Evolutionary conservation across 1,139 yeast genomes (phyloP), one percentile per base, ranked within the genome.

Genomic region (Yamadazyma oceani): DNA sequence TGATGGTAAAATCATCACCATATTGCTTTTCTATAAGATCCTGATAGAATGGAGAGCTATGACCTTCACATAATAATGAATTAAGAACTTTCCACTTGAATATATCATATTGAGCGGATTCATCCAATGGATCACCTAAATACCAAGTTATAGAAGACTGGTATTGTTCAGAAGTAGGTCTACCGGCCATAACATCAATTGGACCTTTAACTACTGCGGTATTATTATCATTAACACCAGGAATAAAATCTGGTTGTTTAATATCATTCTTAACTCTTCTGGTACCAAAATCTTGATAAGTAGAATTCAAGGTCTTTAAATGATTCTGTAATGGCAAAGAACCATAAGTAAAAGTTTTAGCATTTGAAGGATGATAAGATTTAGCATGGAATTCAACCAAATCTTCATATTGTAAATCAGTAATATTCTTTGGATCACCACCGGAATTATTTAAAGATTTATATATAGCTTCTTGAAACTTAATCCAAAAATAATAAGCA

Each of bases 371-470:
- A 55, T 90, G 96, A 57, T 92, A 92, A 52, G 85, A 75, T 4
- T 63, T 58, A 5, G 68, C 60, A 54, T 92, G 97, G 66, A 86
- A 92, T 22, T 81, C 80, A 5, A 83, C 66, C 43, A 92, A 70
- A 42, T 88, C 94, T 48, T 82, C 80, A 54, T 90, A 85, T 12
- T 74, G 68, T 45, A 92, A 66, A 41, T 80, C 73, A 0, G 96
- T 85, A 43, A 92, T 94, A 40, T 73, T 69, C 23, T 74, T 61
- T 1, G 99, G 99, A 55, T 92, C 96, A 37, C 99, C 99, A 25
- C 97, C 99, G 3, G 96, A 84, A 61, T 89, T 88, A 53, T 88
- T 77, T 48, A 92, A 67, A 9, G 89, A 75, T 2, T 96, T 92
- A 53, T 88, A 92, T 12, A 90, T 75, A n/a, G 89, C 66, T 58